Evolutionary conservation across 306 rosid genomes (phyloP), one percentile per base, ranked within the genome.

Genomic region (Mimosa pudica): DNA sequence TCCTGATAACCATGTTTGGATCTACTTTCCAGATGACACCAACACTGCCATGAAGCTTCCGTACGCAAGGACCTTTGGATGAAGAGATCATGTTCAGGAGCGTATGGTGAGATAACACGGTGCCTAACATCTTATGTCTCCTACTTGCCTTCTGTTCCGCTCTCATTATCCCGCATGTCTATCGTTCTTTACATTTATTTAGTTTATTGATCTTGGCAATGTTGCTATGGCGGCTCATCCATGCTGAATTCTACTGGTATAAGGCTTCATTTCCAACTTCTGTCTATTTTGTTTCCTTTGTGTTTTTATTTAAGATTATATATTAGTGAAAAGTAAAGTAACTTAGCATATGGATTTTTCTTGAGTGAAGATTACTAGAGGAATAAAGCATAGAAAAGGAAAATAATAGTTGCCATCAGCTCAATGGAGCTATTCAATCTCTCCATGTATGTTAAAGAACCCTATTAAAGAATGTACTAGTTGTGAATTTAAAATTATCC

Each of bases 21-120:
- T 85, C 78, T 78, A 79, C 83, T 76, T 90, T 83, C 80, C 85
- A 80, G 87, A 86, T 88, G 73, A 78, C 82, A 51, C 77, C 91
- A 84, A 88, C 79, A 55, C 76, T 85, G 88, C 77, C 87, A 87
- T 81, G 87, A 80, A 75, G 88, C 83, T 82, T 82, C 82, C 60
- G 80, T 81, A 82, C 74, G 84, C 84, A 77, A 74, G 80, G 69
- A 67, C 86, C 84, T 76, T 75, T 71, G 36, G 84, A 78, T 80
- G 84, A 81, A 74, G 51, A 66, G 65, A 86, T 81, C 71, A 71
- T 74, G 73, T 80, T 79, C 79, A 36, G 79, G 78, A 49, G 83
- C 78, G 76, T 60, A 79, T 86, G 89, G 86, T 88, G 92, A 88
- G 88, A 83, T 79, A 80, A 74, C 76, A 42, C 84, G 89, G 92